Evolutionary conservation across 768 basidiomycete genomes (phyloP), one percentile per base, ranked within the genome.

Genomic region (Pulveroboletus sp.): DNA sequence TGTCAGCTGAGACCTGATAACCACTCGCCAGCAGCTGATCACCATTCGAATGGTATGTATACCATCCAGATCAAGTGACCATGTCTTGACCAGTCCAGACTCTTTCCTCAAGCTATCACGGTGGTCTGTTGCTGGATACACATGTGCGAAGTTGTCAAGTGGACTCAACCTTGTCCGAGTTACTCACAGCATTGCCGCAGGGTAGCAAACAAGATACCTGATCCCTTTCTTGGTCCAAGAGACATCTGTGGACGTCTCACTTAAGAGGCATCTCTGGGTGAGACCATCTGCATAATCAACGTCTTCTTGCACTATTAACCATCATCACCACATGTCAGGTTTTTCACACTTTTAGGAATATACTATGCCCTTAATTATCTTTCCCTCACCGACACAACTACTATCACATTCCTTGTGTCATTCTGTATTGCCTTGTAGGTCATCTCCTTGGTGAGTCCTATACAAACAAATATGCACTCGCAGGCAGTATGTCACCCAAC

Each of bases 381-480:
- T n/a, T n/a, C n/a, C n/a, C n/a, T n/a, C n/a, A n/a, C n/a, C n/a
- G n/a, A n/a, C n/a, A n/a, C 87, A 0, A 84, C 82, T 0, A 85
- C 87, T 5, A 69, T 95, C 39, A 82, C 82, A 0, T 94, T 92
- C 69, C 70, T 94, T 5, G 65, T 76, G 1, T 92, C 92, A 0
- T 75, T 84, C 44, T 73, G 74, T 32, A 86, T 82, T 1, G 81
- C 80, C 0, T 61, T 7, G 69, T 80, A 6, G 90, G 81, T 5
- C 77, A 78, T 14, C 55, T 87, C 2, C 72, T 88, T 14, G 75
- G 78, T 21, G 91, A 93, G 57, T 64, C 60, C 0, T 77, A 87
- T 51, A 74, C 76, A 3, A 66, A 65, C 40, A 74, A 68, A 51
- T 81, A 90, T 61, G 74, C 77, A 5, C 37, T 82, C 34, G 87